phyloP scores from a whole-genome alignment of 306 rosid genomes.

The Hippophae gyantsensis region DNA sequence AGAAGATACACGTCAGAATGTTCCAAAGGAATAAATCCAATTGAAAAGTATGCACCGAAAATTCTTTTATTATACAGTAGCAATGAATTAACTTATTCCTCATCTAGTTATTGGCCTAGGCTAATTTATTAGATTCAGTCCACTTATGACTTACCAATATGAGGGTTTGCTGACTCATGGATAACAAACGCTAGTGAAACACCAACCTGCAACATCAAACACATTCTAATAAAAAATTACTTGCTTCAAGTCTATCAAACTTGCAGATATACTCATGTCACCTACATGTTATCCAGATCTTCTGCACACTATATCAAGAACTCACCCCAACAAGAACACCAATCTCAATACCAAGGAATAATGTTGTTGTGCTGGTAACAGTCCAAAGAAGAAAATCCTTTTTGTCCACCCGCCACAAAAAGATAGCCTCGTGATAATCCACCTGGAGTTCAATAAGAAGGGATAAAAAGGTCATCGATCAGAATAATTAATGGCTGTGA shows the following conservation, averaged over 20 bases:
- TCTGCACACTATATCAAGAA: conserved; percentile 14
- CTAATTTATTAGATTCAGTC: conserved; percentile 1
- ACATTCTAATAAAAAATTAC: conserved; percentile 5
- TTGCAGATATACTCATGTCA: conserved; percentile 3
- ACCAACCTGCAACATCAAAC: conserved; percentile 63
- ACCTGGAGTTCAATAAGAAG: conserved; percentile 45
- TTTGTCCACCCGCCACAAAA: conserved; percentile 86
- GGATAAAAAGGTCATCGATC: conserved; percentile 5
- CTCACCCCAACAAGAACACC: conserved; percentile 96
- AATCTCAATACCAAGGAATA: conserved; percentile 91
- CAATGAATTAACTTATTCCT: background rate
- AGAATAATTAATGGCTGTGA: background rate
- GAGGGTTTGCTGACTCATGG: conserved; percentile 97
- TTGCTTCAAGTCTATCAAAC: conserved; percentile 9
- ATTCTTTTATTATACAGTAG: background rate
- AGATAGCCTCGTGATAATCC: conserved; percentile 83
- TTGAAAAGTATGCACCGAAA: too few species aligned
- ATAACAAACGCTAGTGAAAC: conserved; percentile 90
- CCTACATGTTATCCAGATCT: background rate
- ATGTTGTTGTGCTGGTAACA: conserved; percentile 64
- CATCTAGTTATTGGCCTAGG: background rate
- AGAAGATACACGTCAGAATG: background rate
- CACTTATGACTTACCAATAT: conserved; percentile 54
- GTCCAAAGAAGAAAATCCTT: conserved; percentile 96
- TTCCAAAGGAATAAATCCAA: too few species aligned